Percentiles rank a stretch among this genome's conserved stretches.
Conservation (phyloP, 2,329 filamentous ascomycete genomes). For the Trichoderma sp. region DNA sequence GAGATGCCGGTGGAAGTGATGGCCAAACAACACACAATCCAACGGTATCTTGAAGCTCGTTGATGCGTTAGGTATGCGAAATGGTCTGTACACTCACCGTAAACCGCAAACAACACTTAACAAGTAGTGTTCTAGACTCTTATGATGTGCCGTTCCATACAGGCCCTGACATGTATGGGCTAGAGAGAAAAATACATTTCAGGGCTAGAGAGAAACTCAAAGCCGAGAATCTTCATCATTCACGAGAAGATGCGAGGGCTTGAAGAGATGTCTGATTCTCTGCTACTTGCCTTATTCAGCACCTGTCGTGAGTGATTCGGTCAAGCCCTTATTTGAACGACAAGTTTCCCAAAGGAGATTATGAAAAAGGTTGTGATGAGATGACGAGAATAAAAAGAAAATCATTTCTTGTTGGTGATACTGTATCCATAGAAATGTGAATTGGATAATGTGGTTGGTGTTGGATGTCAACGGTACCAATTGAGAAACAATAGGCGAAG, state of each 20-base stretch:
- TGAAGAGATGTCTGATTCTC: not conserved
- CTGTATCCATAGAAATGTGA: not conserved
- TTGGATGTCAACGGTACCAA: not conserved
- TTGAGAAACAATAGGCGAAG: not conserved
- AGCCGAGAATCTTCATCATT: accelerated
- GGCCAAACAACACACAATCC: not conserved
- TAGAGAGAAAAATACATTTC: too few species aligned
- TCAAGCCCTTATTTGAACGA: accelerated
- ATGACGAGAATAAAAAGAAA: not conserved
- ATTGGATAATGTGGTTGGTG: not conserved
- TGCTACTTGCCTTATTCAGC: not conserved
- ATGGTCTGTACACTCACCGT: too few species aligned
- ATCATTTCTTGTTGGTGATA: not conserved
- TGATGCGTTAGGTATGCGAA: not conserved
- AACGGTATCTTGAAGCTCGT: not conserved
- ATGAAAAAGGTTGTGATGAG: not conserved
- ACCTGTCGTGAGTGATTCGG: not conserved
- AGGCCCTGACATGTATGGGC: not conserved
- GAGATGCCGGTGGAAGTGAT: not conserved
- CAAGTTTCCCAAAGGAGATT: not conserved
- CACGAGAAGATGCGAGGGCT: not conserved
- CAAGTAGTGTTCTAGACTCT: not conserved
- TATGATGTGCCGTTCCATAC: not conserved
- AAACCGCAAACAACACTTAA: not conserved
- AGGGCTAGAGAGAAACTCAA: not conserved